These are phyloP conservation scores for Geoglossum glabrum DNA, from an alignment of 495 filamentous ascomycete genomes.

Conservation along the genomic window DNA sequence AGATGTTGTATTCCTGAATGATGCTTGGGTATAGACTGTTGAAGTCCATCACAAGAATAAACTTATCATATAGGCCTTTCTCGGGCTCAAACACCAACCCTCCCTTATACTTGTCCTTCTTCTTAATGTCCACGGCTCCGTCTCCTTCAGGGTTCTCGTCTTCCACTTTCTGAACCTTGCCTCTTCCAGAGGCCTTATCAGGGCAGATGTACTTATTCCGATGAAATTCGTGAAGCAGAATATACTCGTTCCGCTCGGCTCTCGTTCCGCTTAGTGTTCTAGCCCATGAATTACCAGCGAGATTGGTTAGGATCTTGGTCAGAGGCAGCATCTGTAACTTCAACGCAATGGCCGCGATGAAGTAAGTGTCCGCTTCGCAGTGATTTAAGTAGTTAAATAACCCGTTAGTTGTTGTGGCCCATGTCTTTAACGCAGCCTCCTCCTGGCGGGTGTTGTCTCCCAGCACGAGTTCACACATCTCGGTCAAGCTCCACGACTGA, in stretches of 20 bases:
- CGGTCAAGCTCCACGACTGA: constrained; percentile 90
- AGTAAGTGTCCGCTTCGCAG: constrained; percentile 87
- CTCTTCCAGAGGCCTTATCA: constrained; percentile 62
- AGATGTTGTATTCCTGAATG: constrained; percentile 98
- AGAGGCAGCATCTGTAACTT: constrained; percentile 80
- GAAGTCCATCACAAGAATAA: constrained; percentile 97
- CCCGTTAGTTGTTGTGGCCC: constrained; percentile 66
- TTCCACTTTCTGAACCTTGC: constrained; percentile 38
- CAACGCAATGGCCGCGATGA: constrained; percentile 74
- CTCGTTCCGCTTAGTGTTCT: constrained; percentile 86
- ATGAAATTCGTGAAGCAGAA: constrained; percentile 91
- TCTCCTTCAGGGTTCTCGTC: constrained; percentile 55
- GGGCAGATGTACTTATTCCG: constrained; percentile 94
- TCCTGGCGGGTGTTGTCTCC: constrained; percentile 50
- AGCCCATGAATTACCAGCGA: constrained; percentile 97
- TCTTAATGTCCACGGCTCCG: constrained; percentile 52
- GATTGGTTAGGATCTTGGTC: constrained; percentile 85
- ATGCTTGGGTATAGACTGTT: constrained; percentile 98
- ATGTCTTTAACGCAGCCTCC: constrained; percentile 68
- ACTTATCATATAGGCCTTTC: constrained; percentile 91
- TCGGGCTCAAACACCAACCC: constrained; percentile 96
- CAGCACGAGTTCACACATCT: constrained; percentile 88
- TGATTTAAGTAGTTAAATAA: constrained; percentile 85
- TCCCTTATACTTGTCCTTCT: constrained; percentile 98
- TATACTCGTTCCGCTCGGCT: constrained; percentile 97